A percentile compares a stretch with the other conserved stretches of the same genome.
These are phyloP conservation scores for Quercus glauca DNA, from an alignment of 306 rosid genomes.

Conservation along the genomic window DNA sequence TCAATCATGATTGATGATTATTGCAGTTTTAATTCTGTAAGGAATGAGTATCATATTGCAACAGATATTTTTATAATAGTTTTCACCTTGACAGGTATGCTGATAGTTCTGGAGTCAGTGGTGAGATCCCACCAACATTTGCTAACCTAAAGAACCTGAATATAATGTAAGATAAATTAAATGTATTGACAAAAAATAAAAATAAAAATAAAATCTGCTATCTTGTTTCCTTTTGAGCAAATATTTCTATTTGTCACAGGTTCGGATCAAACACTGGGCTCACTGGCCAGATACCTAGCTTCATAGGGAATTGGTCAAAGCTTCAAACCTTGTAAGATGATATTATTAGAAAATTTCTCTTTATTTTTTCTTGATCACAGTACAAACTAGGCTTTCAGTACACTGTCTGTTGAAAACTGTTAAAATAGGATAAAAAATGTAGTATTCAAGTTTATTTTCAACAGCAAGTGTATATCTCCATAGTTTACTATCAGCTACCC, in stretches of 20 bases:
- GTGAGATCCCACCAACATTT: constrained; percentile 72
- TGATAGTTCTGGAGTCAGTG: constrained; percentile 80
- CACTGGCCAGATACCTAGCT: constrained; percentile 71
- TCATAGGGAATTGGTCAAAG: constrained; percentile 68
- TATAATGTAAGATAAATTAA: constrained; percentile 47
- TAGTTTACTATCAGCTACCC: background rate
- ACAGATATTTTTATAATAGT: background rate
- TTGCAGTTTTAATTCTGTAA: background rate
- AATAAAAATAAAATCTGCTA: background rate
- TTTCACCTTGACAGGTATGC: constrained; percentile 44
- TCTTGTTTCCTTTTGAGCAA: background rate
- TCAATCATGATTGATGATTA: background rate
- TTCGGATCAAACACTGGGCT: constrained; percentile 64
- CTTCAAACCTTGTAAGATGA: constrained; percentile 60
- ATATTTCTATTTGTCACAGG: constrained; percentile 38
- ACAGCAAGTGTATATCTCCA: background rate
- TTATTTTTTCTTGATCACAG: background rate
- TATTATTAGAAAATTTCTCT: background rate
- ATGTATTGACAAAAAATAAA: background rate
- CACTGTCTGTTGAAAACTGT: background rate
- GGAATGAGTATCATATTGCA: background rate
- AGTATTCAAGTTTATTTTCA: background rate
- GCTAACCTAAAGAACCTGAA: constrained; percentile 41
- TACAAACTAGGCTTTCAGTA: background rate
- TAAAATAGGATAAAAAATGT: background rate